A percentile compares a stretch with the other conserved stretches of the same genome.
Evolutionary conservation across 192 early-diverging fungal genomes (phyloP).

Genomic region (Backusella tarrabulga): DNA sequence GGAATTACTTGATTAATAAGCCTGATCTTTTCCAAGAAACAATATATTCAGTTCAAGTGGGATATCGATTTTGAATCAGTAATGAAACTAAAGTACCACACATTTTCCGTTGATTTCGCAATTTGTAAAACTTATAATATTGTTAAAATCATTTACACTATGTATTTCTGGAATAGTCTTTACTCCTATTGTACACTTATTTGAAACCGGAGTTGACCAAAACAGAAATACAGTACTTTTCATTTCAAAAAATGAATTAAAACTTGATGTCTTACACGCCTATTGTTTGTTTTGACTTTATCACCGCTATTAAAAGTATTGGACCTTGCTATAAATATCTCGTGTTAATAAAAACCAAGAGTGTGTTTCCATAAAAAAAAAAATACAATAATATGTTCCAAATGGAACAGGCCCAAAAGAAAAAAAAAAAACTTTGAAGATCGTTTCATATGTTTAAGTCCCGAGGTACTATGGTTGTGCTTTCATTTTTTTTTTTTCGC

Average conservation of each 20-base stretch:
- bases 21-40: too few relatives aligned
- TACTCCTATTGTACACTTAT: neutral
- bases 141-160: neutral
- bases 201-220: neutral
- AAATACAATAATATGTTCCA: neutral
- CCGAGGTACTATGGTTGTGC: too few relatives aligned
- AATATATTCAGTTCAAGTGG: too few relatives aligned
- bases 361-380: neutral
- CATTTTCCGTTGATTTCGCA: too few relatives aligned
- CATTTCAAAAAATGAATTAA: neutral
- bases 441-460: neutral
- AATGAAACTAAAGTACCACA: too few relatives aligned
- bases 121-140: neutral
- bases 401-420: too few relatives aligned
- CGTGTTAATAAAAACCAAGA: neutral
- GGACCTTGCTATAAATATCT: neutral
- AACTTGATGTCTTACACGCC: neutral
- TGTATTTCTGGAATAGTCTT: too few relatives aligned
- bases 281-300: neutral
- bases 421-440: neutral
- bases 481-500: neutral
- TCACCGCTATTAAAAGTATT: neutral
- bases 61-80: too few relatives aligned
- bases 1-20: too few relatives aligned
- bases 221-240: neutral